Base-by-base conservation (phyloP, 208 protist genomes). In the Angomonas ambiguus region DNA sequence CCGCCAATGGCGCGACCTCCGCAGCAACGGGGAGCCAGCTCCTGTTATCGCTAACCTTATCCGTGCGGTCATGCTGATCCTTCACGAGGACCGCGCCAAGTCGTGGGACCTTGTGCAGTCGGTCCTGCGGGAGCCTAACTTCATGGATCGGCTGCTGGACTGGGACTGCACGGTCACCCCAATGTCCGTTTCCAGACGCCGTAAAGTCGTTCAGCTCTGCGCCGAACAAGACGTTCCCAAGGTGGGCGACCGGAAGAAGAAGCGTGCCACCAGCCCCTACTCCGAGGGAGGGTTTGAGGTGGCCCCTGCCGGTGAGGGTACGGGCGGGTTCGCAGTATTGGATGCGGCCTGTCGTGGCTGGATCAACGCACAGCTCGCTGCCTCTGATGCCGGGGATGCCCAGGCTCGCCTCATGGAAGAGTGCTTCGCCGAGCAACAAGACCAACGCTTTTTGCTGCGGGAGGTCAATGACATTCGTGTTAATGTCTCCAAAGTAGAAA, bases 401-500 rank as follows among this genome's bases (percentile, higher is more conserved):
- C 81, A 87, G 78, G 83, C 84, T 51, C 51, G 42, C 16, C 62
- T 81, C 24, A 69, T 88, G 25, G 83, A 88, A 34, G 72, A 83
- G 65, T 93, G 80, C 75, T 84, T 90, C 65, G 65, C 60, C 24
- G 81, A 90, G 33, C 74, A 82, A 63, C 83, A 90, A 72, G 81
- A 93, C 69, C 87, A 93, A 71, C 74, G 83, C 33, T 65, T 78
- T 33, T 72, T 82, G 51, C 70, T 90, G 53, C 79, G 78, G 59
- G 83, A 89, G 77, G 77, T 93, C 27, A 93, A 93, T 67, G 75
- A 78, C 72, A 77, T 87, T 71, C 87, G 87, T 32, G 76, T 85
- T 38, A 70, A 74, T 65, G 77, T 93, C 27, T 77, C 79, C 18
- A 63, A 59, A 31, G 51, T 93, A 24, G 57, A 85, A 59, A 61